Base-by-base conservation (phyloP, 2,329 filamentous ascomycete species). In the Ophiocordyceps camponoti-rufipedis region DNA sequence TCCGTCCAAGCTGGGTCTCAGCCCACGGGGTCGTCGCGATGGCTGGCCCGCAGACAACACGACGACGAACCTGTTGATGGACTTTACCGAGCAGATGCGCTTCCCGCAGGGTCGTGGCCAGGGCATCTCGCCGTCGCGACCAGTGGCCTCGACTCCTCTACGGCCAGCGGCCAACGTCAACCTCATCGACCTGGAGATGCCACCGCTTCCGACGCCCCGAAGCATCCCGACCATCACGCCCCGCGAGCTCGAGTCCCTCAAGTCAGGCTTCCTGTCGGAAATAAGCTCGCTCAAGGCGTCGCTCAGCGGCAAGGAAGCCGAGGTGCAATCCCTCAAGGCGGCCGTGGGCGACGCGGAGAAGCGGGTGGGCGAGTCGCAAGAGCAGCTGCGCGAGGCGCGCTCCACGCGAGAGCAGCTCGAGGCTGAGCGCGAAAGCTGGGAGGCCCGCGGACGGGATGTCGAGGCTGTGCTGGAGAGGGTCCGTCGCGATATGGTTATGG, bases 231-330 rank as follows among this genome's bases (percentile, higher is more conserved):
- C 82, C 9, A 82, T 96, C 53, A 94, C 88, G 2, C 85, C 91
- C 2, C 79, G 91, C 32, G 91, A 98, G 64, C 70, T 96, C 2
- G 91, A 98, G 59, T 85, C 83, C 13, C 71, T 96, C 48, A 96
- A 96, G 61, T 95, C 88, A 0, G 75, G 75, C 23, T 93, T 94
- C 55, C 72, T 93, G 44, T 94, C 88, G 0, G 85, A 96, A 58
- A 94, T 98, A 48, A 94, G 86, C 50, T 86, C 84, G n/a, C 74
- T 98, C 16, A 91, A 85, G 57, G 91, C 91, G 3, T 89, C 85
- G 10, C 70, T 98, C 10, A 88, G 81, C 54, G 91, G 91, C 43
- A 93, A 91, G 56, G 89, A 96, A 59, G 89, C 89, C 6, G 88
- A 96, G 60, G 85, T 91, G 33, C 72, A 80, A 44, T 89, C 83